Percentiles rank a stretch among this genome's conserved stretches.
These are phyloP conservation scores for Pseudocercospora eumusae DNA, from an alignment of 2,329 filamentous ascomycete genomes.

Conservation along the genomic window DNA sequence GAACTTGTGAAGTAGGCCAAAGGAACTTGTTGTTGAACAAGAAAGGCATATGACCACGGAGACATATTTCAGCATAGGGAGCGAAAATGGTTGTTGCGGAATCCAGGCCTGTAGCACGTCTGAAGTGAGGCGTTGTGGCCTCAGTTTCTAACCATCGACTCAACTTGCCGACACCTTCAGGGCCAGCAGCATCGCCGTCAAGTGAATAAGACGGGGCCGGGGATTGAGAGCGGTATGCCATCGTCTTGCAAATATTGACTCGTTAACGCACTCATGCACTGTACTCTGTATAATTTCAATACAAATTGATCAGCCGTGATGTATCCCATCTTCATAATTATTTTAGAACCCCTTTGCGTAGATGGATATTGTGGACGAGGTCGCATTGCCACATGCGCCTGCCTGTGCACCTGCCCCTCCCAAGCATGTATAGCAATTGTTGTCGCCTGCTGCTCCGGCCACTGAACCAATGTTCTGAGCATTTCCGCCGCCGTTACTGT, in stretches of 20 bases:
- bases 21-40: too few species aligned
- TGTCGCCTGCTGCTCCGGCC: conserved; percentile 29
- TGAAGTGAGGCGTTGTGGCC: too few species aligned
- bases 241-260: not conserved
- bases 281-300: conserved; percentile 4
- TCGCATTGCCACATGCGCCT: conserved; percentile 34
- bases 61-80: too few species aligned
- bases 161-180: too few species aligned
- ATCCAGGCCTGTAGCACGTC: too few species aligned
- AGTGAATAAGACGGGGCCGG: too few species aligned
- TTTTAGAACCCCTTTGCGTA: conserved; percentile 32
- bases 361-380: conserved; percentile 34
- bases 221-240: too few species aligned
- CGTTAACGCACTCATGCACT: not conserved
- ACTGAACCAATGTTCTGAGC: not conserved
- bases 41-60: too few species aligned
- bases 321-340: not conserved
- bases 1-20: too few species aligned
- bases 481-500: not conserved
- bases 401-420: conserved; percentile 22
- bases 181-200: too few species aligned
- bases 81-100: too few species aligned
- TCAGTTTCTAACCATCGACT: too few species aligned
- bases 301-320: not conserved
- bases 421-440: conserved; percentile 35